Percentiles rank a stretch among this genome's conserved stretches.
phyloP scores from a whole-genome alignment of 75 land plant species.

The Ceratopteris richardii region DNA sequence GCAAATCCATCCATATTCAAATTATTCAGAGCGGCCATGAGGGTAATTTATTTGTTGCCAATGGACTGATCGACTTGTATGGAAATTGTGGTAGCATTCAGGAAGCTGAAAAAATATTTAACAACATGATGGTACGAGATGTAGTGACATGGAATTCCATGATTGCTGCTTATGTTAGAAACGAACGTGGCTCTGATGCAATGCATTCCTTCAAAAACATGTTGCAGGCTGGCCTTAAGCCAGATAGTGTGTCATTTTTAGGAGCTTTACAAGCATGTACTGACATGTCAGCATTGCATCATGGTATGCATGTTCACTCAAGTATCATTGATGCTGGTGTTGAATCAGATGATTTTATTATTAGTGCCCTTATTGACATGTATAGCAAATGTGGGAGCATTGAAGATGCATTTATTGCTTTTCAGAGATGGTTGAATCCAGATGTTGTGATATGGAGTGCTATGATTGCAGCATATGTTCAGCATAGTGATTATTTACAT shows the following conservation, averaged over 20 bases:
- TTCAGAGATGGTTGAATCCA: neutral
- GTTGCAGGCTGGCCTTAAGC: neutral
- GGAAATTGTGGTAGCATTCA: conserved; percentile 12
- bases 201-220: neutral
- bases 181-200: neutral
- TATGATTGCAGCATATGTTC: conserved; percentile 13
- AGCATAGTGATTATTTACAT: conserved; percentile 2
- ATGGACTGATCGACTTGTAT: conserved; percentile 18
- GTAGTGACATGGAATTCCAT: conserved; percentile 18
- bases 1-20: conserved; percentile 4
- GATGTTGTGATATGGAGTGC: conserved; percentile 10
- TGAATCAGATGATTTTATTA: neutral
- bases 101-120: conserved; percentile 6
- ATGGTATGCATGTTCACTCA: conserved; percentile 4
- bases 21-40: conserved; percentile 1
- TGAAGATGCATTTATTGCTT: conserved; percentile 8
- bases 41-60: conserved; percentile 9
- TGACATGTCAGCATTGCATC: conserved; percentile 5
- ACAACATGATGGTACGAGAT: conserved; percentile 4
- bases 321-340: conserved; percentile 4
- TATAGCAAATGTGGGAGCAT: conserved; percentile 17
- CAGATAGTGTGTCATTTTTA: neutral
- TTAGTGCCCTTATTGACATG: conserved; percentile 14
- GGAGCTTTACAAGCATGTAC: neutral
- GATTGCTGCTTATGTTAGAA: conserved; percentile 10